Base-by-base conservation (phyloP, 805 yeast species). In the Hemisphaericaspora nanyangensis region DNA sequence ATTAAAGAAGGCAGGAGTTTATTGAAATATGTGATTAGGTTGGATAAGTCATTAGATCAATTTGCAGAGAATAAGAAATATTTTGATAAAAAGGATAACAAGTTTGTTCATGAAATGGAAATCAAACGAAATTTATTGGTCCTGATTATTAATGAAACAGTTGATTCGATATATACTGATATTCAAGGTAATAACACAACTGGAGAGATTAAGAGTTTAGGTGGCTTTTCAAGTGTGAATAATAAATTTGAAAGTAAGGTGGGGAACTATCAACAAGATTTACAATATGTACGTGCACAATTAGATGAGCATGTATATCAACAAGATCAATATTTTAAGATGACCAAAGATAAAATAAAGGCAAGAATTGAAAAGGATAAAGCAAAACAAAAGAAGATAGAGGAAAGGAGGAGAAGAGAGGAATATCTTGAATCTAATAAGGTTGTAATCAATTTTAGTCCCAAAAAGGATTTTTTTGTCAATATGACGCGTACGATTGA, bases 1-100 rank as follows among this genome's bases (percentile, higher is more conserved):
- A 49, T 65, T 20, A 49, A 65, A 35, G 74, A 68, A 39, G 64
- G 61, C 19, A 61, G 65, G 29, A 53, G 49, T 35, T 52, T 68
- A 18, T 51, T 68, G 6, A 68, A 63, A 42, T 57, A 60, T 37
- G 52, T 67, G 6, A 63, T 68, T 10, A 47, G 42, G 30, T 38
- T 63, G 35, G 56, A 61, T 38, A 54, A 49, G 8, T 57, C 56
- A 17, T 35, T 58, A 15, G 63, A 56, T 13, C 46, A 46, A 31
- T 43, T 42, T 16, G 17, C 28, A 16, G 22, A 35, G 10, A 45
- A 41, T 13, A 37, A 45, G 4, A 35, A 34, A n/a, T 18, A 17
- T 29, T 27, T 39, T 13, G 25, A 37, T 10, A 30, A 16, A 8
- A 45, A 43, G 12, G 43, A 39, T 18, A 17, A 31, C 16, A 42